Base-by-base conservation (phyloP, 106 monocot genomes). In the Platanthera zijinensis region DNA sequence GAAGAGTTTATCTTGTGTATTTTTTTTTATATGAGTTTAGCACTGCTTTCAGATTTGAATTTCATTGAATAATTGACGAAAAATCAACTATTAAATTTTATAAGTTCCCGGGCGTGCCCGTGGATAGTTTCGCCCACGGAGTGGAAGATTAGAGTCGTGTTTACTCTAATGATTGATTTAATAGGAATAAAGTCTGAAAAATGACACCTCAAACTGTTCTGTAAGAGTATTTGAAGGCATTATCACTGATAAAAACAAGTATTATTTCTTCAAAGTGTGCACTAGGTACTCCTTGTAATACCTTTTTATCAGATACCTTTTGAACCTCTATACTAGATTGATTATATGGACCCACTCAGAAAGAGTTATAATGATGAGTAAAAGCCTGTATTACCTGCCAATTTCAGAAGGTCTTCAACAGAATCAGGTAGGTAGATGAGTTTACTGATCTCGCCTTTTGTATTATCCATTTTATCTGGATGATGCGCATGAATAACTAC, bases 401-500 rank as follows among this genome's bases (percentile, higher is more conserved):
- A 21, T 78, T 84, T 80, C 6, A 88, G 71, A 12, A 91, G 79
- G 50, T 86, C 91, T 73, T 84, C 88, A 67, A 91, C 78, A 14
- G 91, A 85, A 59, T 84, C 80, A 53, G 91, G 88, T 51, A 91
- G 80, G 74, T 64, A 48, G 15, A 88, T 64, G 25, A 91, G 80
- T 82, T 86, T 91, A 14, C 82, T 78, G 19, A 28, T 30, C 32
- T 30, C 63, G 49, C 67, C 59, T 74, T 68, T 21, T 30, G 6
- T 73, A 59, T 76, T 74, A 45, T 78, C 32, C 66, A 57, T 14
- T 70, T 81, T 83, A 72, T 79, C 48, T 5, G 87, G 87, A 77
- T 79, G 83, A 79, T 83, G 69, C 30, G 81, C 91, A 77, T 88
- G 86, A 52, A 91, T 86, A 19, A 80, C 51, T 73, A 91, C 85